Conservation (phyloP, 2,329 filamentous ascomycete species). For the Curvularia spicifera region DNA sequence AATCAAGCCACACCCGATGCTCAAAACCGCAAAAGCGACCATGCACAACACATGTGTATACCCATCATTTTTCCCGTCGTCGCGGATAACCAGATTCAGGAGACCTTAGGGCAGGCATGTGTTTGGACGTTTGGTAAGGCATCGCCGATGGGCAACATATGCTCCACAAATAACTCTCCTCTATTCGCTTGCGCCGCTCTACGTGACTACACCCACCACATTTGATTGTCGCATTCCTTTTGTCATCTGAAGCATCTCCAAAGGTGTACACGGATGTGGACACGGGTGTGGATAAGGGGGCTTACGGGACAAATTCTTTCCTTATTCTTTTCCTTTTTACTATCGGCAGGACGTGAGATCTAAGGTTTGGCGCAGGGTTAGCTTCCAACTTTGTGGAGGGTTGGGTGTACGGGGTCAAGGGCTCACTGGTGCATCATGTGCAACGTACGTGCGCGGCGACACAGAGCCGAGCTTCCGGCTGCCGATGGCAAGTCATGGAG, state of each 20-base stretch:
- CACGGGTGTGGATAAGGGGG: neutral
- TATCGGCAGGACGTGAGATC: neutral
- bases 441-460: neutral
- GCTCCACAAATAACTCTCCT: neutral
- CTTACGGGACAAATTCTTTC: neutral
- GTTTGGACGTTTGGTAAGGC: neutral
- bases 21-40: neutral
- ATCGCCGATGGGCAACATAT: neutral
- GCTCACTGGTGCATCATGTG: neutral
- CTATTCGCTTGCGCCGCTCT: neutral
- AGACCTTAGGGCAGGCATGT: neutral
- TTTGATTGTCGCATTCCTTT: neutral
- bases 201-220: neutral
- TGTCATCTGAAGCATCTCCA: neutral
- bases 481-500: neutral
- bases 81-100: neutral
- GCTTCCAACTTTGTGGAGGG: neutral
- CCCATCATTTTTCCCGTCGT: neutral
- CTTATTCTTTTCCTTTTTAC: neutral
- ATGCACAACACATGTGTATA: neutral
- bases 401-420: neutral
- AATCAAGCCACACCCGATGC: neutral
- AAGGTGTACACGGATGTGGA: neutral
- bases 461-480: neutral
- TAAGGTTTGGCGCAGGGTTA: neutral